Evolutionary conservation across 2,329 filamentous ascomycete genomes (phyloP), one percentile per base, ranked within the genome.

Genomic region (Ophiocordyceps camponoti-saundersi): DNA sequence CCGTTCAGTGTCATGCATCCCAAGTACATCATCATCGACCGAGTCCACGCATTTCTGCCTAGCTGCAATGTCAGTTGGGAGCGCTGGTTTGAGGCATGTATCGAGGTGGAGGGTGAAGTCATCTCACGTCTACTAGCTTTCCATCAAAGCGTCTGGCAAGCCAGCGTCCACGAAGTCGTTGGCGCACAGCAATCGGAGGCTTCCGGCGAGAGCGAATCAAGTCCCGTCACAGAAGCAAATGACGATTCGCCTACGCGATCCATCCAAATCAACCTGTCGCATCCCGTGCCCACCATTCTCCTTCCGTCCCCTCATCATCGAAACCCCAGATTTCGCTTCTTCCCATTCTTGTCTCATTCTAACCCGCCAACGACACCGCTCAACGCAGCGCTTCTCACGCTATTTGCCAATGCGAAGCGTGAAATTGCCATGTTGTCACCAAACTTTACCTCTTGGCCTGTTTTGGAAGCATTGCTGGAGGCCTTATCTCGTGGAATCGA

Each of bases 61-160:
- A 87, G 82, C 54, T 89, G 84, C 61, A 93, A 93, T 54, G 77
- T 93, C 5, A 88, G 82, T 56, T 92, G 83, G 83, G 86, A 92
- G 61, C 64, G 77, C n/a, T 93, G 86, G 86, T 80, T 90, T 23
- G 86, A 93, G 59, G 83, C 81, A 0, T 85, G 80, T 48, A 65
- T 90, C 3, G 76, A 79, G 47, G 62, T 90, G 12, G 68, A 69
- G 7, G 85, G 84, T 0, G 66, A 70, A 0, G 68, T 82, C 0
- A 76, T 87, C 0, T 54, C 60, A 4, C 67, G 72, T n/a, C 72
- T 92, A 39, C 52, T 83, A 41, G 59, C 66, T 2, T 90, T 90
- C 56, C 87, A 85, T 62, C 58, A 67, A 10, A 59, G 64, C 1
- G 81, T 86, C n/a, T 92, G 86, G 86, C 72, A 53, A 29, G 48